Conservation (phyloP, 768 basidiomycete genomes). For the Sporobolomyces roseus region DNA sequence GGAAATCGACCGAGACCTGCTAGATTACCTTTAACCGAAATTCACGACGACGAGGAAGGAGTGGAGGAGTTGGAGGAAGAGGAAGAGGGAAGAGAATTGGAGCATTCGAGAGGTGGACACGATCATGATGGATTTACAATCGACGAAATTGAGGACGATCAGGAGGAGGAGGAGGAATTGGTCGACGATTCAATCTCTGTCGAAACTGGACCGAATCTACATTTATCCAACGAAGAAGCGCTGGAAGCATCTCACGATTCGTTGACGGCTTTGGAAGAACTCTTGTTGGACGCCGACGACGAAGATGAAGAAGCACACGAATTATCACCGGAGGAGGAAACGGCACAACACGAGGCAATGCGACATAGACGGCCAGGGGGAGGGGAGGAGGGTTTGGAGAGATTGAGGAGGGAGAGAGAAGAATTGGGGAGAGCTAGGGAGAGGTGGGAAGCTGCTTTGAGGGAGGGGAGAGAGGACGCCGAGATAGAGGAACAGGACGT, state of each 20-base stretch:
- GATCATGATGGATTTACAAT: not conserved
- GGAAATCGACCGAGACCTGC: slow-evolving; percentile 10
- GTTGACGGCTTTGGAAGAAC: slow-evolving; percentile 18
- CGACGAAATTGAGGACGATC: not conserved
- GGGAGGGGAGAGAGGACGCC: not conserved
- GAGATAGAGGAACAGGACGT: not conserved
- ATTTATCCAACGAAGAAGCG: not conserved
- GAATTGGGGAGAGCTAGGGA: slow-evolving; percentile 17
- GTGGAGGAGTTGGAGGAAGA: not conserved
- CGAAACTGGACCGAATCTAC: not conserved
- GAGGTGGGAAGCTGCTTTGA: not conserved
- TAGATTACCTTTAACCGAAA: not conserved
- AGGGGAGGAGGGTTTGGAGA: not conserved
- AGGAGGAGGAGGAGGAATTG: slow-evolving; percentile 4
- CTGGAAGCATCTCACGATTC: not conserved
- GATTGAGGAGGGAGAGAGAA: slow-evolving; percentile 8
- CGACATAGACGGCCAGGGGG: slow-evolving; percentile 3
- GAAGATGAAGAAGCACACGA: not conserved
- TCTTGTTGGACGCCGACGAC: slow-evolving; percentile 14
- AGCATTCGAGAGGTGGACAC: too few species aligned
- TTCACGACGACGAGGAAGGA: not conserved
- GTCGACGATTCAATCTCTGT: slow-evolving; percentile 16
- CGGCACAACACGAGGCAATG: not conserved
- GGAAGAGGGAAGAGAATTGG: too few species aligned
- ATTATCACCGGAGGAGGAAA: not conserved